Evolutionary conservation across 139 green algal species (phyloP).

Genomic region (Nannochloris sp.): DNA sequence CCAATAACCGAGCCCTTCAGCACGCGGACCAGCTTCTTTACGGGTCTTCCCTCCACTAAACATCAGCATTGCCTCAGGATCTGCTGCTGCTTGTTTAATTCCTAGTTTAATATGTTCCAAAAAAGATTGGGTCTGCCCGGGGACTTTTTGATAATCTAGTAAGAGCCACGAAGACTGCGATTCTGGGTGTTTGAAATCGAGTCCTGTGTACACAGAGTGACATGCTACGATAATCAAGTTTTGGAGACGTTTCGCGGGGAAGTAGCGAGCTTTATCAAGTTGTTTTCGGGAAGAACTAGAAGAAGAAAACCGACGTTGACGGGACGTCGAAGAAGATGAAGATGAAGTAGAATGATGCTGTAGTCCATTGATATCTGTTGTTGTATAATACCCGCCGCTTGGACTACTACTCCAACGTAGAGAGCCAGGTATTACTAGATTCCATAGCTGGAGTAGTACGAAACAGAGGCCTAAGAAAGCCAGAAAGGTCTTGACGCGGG

Average conservation of each 20-base stretch:
- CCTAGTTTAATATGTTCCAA: conserved; percentile 79
- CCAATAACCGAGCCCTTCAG: conserved; percentile 75
- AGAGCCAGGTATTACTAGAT: too few relatives aligned
- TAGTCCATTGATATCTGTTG: too few relatives aligned
- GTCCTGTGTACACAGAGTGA: conserved; percentile 70
- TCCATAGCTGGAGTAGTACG: too few relatives aligned
- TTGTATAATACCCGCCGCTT: too few relatives aligned
- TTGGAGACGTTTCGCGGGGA: conserved; percentile 6
- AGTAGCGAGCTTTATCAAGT: not conserved
- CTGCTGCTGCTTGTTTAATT: conserved; percentile 53
- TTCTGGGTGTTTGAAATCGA: conserved; percentile 40
- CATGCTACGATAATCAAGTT: conserved; percentile 68
- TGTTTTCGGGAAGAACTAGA: not conserved
- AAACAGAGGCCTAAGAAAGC: too few relatives aligned
- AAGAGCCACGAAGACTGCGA: conserved; percentile 59
- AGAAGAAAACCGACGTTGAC: too few relatives aligned
- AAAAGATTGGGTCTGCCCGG: conserved; percentile 69
- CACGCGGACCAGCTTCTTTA: conserved; percentile 57
- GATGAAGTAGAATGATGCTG: too few relatives aligned
- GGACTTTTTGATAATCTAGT: conserved; percentile 64
- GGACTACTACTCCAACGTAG: too few relatives aligned
- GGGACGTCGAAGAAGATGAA: too few relatives aligned
- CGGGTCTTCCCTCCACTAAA: conserved; percentile 57
- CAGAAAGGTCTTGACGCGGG: too few relatives aligned
- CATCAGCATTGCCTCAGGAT: conserved; percentile 61